Percentiles rank a stretch among this genome's conserved stretches.
phyloP scores from a whole-genome alignment of 768 basidiomycete species.

The Amanita muscaria region DNA sequence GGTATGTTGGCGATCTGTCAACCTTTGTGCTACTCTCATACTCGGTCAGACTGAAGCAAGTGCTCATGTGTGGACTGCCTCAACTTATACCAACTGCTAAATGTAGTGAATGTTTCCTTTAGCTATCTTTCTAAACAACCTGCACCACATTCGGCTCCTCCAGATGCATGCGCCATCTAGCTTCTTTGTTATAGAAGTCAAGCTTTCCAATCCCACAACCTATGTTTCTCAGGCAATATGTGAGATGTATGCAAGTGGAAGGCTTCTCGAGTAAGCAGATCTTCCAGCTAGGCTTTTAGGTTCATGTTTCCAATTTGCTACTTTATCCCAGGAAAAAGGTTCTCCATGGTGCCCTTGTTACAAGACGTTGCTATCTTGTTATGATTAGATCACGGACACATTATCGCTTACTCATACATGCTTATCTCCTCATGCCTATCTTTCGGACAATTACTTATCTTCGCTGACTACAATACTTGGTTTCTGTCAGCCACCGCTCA shows the following conservation, averaged over 20 bases:
- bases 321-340: conserved; percentile 11
- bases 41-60: neutral
- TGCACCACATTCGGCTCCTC: neutral
- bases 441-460: too few relatives aligned
- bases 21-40: neutral
- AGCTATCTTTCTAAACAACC: neutral
- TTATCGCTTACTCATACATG: too few relatives aligned
- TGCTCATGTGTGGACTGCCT: neutral
- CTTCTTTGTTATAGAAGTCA: conserved; percentile 16
- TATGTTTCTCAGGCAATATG: conserved; percentile 15
- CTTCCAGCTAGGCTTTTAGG: neutral
- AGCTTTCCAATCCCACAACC: conserved; percentile 2
- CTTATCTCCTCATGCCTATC: too few relatives aligned
- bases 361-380: too few relatives aligned
- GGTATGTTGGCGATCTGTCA: neutral
- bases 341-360: conserved; percentile 13
- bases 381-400: too few relatives aligned
- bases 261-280: conserved; percentile 11
- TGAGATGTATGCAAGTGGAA: conserved; percentile 15
- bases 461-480: too few relatives aligned
- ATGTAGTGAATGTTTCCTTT: neutral
- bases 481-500: too few relatives aligned
- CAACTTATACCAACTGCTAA: neutral
- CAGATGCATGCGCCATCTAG: neutral
- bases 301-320: neutral